These are phyloP conservation scores for Hymenoscyphus scutula DNA, from an alignment of 2,329 filamentous ascomycete species.

Conservation along the genomic window DNA sequence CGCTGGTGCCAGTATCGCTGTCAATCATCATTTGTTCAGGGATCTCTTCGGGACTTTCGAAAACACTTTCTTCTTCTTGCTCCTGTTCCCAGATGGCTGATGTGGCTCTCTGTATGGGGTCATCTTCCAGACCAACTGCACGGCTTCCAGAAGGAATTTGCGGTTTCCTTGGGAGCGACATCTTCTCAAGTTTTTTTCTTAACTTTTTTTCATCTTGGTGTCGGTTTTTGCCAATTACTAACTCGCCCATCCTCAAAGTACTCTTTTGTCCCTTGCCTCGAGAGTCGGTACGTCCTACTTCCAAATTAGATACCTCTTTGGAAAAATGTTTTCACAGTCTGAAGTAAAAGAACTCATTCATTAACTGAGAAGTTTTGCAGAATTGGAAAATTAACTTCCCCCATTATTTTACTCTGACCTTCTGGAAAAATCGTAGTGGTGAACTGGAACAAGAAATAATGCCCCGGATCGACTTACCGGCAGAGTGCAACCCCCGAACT, in stretches of 20 bases:
- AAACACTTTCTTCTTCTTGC: neutral
- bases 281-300: neutral
- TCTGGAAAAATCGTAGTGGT: neutral
- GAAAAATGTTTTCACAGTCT: no score
- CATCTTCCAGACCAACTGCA: neutral
- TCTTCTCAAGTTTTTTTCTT: neutral
- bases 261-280: neutral
- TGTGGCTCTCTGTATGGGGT: neutral
- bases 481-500: conserved; percentile 4
- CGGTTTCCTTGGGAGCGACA: neutral
- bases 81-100: neutral
- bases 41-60: neutral
- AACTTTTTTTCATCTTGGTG: neutral
- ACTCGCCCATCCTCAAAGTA: neutral
- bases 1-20: neutral
- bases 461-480: neutral
- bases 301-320: no score
- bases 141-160: neutral
- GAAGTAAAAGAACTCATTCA: no score
- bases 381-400: neutral
- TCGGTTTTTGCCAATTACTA: neutral
- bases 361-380: conserved; percentile 5
- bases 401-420: neutral
- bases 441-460: no score
- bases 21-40: neutral